Conservation (phyloP, 2,329 filamentous ascomycete species). For the Aureobasidium subglaciale region DNA sequence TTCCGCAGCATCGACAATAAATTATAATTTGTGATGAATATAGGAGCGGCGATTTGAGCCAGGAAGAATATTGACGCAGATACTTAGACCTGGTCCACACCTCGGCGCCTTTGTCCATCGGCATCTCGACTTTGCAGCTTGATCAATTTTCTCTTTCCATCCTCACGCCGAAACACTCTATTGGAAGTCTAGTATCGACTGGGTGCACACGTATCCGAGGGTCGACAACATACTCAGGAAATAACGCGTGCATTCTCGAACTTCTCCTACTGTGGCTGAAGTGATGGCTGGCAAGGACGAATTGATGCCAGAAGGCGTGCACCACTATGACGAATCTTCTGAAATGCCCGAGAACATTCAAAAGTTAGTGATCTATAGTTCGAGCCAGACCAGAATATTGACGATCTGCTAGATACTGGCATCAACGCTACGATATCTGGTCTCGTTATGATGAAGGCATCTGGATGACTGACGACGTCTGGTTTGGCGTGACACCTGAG, state of each 20-base stretch:
- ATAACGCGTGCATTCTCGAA: background rate
- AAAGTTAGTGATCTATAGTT: conserved; percentile 52
- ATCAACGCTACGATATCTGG: conserved; percentile 82
- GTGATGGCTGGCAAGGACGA: background rate
- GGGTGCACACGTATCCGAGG: too few relatives aligned
- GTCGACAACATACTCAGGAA: too few relatives aligned
- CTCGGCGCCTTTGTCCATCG: too few relatives aligned
- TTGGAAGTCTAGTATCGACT: background rate
- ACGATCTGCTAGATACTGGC: conserved; percentile 64
- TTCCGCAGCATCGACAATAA: background rate
- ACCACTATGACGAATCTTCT: conserved; percentile 63
- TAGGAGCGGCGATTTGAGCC: background rate
- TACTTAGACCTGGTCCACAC: too few relatives aligned
- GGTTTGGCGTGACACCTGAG: conserved; percentile 96
- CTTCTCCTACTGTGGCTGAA: background rate
- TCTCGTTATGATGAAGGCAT: conserved; percentile 80
- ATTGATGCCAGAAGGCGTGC: conserved; percentile 37
- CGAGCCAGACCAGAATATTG: background rate
- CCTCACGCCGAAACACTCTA: background rate
- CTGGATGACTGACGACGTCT: conserved; percentile 85
- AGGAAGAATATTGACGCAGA: too few relatives aligned
- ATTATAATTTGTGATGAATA: too few relatives aligned
- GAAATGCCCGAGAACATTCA: conserved; percentile 78
- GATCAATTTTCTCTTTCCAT: conserved; percentile 1
- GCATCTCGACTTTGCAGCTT: background rate